phyloP scores from a whole-genome alignment of 257 asterid species.

The Penstemon barbatus region DNA sequence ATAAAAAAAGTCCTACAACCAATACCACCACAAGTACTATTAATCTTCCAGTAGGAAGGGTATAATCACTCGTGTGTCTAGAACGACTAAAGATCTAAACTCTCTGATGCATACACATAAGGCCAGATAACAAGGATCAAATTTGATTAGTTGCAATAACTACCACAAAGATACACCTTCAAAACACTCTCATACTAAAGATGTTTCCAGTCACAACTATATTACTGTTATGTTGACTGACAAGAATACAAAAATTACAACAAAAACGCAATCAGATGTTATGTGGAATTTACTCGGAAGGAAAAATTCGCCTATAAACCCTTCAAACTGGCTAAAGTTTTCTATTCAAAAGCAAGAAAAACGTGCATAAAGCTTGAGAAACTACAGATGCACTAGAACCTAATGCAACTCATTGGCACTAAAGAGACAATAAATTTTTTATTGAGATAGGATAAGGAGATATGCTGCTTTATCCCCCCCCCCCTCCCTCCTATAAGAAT shows the following conservation, averaged over 20 bases:
- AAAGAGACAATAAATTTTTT: background rate
- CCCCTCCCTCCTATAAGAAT: background rate
- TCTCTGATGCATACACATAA: conserved; percentile 8
- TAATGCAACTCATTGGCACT: background rate
- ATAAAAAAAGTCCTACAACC: conserved; percentile 15
- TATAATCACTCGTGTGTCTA: background rate
- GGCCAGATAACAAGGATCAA: background rate
- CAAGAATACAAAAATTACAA: background rate
- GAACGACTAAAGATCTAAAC: conserved; percentile 14
- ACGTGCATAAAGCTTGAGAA: background rate
- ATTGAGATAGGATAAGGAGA: background rate
- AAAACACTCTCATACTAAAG: background rate
- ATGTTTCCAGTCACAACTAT: background rate
- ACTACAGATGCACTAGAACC: background rate
- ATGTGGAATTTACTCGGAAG: background rate
- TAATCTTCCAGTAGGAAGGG: no score
- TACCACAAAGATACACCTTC: background rate
- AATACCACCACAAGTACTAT: no score
- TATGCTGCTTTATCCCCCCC: conserved; percentile 2
- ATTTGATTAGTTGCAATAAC: conserved; percentile 19
- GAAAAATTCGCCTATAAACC: no score
- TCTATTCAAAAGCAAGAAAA: background rate
- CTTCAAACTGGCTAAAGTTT: background rate
- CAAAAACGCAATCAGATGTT: background rate
- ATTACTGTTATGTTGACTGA: no score